Evolutionary conservation across 768 basidiomycete genomes (phyloP), one percentile per base, ranked within the genome.

Genomic region (Termitomyces sp.): DNA sequence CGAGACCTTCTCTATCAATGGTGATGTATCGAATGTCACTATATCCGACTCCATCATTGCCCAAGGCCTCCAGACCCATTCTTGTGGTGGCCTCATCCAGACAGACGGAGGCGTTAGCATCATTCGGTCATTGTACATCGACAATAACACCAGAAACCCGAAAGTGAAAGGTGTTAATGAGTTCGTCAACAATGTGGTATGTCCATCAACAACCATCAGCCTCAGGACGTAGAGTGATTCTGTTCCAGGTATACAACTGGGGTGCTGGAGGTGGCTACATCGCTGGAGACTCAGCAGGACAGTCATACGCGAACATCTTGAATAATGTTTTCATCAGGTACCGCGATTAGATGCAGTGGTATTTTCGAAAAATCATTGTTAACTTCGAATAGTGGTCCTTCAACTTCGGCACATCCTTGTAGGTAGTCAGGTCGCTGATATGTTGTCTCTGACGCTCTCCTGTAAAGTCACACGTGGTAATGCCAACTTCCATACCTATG

Each of bases 111-210:
- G 73, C 36, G 69, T 74, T 54, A 73, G 73, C 46, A 74, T 74
- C 48, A 65, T 74, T 52, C 70, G 73, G 11, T 66, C 69, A 4
- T 59, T 74, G n/a, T 73, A 74, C 49, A 73, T 74, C 54, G 73
- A 74, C 63, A 74, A 74, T 58, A 61, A 74, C 58, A 73, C 73
- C 8, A 59, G 73, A 44, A 74, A 74, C 54, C 73, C 73, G 15
- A 74, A 74, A 49, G 73, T 74, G 27, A 74, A 74, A 49, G 73
- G 73, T 9, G 69, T 72, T 36, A 74, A 75, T 44, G 73, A 73
- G 36, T 74, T 72, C 57, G 67, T 72, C 3, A 74, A 74, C 46
- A 74, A 73, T 54, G 72, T 74, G 31, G 73, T 74, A 60, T 44
- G 67, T 63, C 52, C 22, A 34, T 15, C 5, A 33, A 6, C 9